Conservation (phyloP, 345 rosid genomes). For the Brassica carinata region DNA sequence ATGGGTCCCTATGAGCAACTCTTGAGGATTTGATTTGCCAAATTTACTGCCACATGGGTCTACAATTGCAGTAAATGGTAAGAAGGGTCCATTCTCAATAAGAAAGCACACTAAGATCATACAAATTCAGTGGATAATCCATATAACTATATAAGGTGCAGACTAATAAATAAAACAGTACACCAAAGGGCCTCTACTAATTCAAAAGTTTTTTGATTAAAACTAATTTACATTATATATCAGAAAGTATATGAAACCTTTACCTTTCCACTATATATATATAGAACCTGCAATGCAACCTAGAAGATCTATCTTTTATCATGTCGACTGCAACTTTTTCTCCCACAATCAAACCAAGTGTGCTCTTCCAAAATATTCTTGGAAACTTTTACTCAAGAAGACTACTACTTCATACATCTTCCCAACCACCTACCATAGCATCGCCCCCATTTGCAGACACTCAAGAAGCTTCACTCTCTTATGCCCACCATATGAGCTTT, state of each 20-base stretch:
- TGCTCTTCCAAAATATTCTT: conserved; percentile 33
- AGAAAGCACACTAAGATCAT: conserved; percentile 32
- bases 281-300: conserved; percentile 24
- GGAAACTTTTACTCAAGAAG: conserved; percentile 35
- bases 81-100: background rate
- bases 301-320: conserved; percentile 20
- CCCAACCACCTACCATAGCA: conserved; percentile 40
- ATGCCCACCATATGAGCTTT: conserved; percentile 46
- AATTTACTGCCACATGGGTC: conserved; percentile 31
- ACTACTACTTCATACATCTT: conserved; percentile 26
- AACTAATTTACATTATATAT: conserved; percentile 1
- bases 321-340: conserved; percentile 36
- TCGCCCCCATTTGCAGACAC: conserved; percentile 38
- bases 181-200: conserved; percentile 1
- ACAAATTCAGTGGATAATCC: conserved; percentile 54
- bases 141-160: conserved; percentile 40
- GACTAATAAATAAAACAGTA: conserved; percentile 7
- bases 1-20: conserved; percentile 44
- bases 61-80: background rate
- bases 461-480: conserved; percentile 44
- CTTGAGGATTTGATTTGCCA: conserved; percentile 30
- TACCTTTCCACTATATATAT: conserved; percentile 33
- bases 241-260: conserved; percentile 24
- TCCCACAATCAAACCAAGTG: conserved; percentile 16
- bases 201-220: conserved; percentile 13